Evolutionary conservation across 257 asterid genomes (phyloP).

Genomic region (Perilla frutescens): DNA sequence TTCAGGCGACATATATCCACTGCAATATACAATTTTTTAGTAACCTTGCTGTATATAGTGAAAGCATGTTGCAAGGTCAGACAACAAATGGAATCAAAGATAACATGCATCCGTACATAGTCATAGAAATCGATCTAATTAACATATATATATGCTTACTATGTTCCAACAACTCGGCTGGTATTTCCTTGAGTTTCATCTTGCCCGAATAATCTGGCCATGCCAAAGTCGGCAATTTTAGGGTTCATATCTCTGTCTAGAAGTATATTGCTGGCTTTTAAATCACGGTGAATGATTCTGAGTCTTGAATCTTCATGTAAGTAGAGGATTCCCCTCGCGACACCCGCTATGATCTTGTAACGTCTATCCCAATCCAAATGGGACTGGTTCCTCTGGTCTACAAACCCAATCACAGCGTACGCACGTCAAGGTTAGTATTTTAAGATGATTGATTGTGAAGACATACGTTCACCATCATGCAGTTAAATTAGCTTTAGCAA

Average conservation of each 20-base stretch:
- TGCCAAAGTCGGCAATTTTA: constrained; percentile 43
- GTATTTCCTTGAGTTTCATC: constrained; percentile 52
- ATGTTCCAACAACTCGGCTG: constrained; percentile 50
- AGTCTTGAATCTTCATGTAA: constrained; percentile 32
- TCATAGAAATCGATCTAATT: too few relatives aligned
- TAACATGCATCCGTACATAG: not conserved
- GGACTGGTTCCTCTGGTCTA: not conserved
- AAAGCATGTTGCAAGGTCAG: too few relatives aligned
- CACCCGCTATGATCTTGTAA: constrained; percentile 31
- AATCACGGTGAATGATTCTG: constrained; percentile 31
- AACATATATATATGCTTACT: constrained; percentile 38
- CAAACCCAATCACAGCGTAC: not conserved
- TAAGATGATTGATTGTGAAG: not conserved
- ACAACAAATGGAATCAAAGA: not conserved
- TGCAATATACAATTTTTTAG: not conserved
- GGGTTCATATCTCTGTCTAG: constrained; percentile 23
- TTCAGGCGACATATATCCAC: constrained; percentile 64
- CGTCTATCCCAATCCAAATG: constrained; percentile 30
- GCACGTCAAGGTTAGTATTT: not conserved
- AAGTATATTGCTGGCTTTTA: constrained; percentile 29
- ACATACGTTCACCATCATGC: too few relatives aligned
- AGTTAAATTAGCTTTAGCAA: too few relatives aligned
- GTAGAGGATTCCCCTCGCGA: constrained; percentile 28
- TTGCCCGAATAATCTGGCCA: constrained; percentile 38
- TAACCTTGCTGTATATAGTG: too few relatives aligned